phyloP scores from a whole-genome alignment of 2,329 filamentous ascomycete genomes.

The Verticillium zaregamsianum region DNA sequence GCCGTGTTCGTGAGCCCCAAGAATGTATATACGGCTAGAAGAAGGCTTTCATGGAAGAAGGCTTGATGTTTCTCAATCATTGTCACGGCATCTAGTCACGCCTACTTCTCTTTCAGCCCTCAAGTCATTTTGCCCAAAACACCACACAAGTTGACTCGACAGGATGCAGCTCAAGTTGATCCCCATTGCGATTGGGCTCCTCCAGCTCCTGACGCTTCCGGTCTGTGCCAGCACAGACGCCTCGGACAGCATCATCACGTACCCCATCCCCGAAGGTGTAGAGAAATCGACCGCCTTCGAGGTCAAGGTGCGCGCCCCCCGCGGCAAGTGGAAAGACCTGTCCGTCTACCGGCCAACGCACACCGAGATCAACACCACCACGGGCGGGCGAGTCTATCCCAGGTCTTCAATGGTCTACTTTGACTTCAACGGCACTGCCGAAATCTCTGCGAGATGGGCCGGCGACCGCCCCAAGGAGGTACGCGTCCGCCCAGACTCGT shows the following conservation, averaged over 20 bases:
- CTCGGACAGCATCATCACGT: not conserved
- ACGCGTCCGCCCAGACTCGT: conserved; percentile 1
- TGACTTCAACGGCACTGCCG: not conserved
- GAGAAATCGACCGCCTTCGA: not conserved
- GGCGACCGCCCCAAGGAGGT: not conserved
- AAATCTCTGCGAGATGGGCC: not conserved
- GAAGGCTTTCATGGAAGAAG: no score
- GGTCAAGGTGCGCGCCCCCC: not conserved
- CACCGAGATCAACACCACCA: conserved; percentile 2
- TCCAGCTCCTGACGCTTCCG: no score
- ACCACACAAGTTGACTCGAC: no score
- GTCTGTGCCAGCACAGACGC: no score
- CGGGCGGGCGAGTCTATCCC: conserved; percentile 1
- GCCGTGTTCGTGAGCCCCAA: no score
- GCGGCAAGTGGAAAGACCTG: not conserved
- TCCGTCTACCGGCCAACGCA: not conserved
- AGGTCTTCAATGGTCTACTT: conserved; percentile 1
- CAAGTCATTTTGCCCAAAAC: no score
- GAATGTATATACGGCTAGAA: no score
- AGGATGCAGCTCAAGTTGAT: no score
- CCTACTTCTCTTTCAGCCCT: no score
- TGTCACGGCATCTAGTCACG: no score
- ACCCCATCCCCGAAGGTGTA: not conserved
- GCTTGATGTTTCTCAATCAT: no score
- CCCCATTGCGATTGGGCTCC: no score